Base-by-base conservation (phyloP, 495 filamentous ascomycete genomes). In the Letharia lupina region DNA sequence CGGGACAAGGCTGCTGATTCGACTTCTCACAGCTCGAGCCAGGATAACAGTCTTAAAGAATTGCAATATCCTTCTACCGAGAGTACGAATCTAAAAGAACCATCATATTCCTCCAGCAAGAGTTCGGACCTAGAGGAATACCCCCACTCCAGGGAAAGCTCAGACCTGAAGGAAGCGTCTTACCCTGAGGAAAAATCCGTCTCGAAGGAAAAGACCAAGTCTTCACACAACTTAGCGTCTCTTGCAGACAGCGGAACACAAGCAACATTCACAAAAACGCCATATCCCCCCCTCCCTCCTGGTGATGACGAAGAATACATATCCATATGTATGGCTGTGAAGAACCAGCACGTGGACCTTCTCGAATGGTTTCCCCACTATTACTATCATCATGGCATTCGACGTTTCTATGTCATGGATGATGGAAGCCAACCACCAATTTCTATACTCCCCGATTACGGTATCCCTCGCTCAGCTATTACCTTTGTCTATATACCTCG, bases 351-450 rank as follows among this genome's bases (percentile, higher is more conserved):
- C 20, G 28, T 28, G 8, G 72, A 73, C 41, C 66, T 73, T 12
- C 58, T 50, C 1, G 70, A 73, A 45, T 72, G 67, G 39, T 65
- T 73, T 8, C 52, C 60, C 12, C 70, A 73, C 45, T 70, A 73
- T 47, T 73, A 73, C 52, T 63, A 70, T 47, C 72, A 73, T 50
- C 58, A 69, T 41, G 72, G 72, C 31, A 69, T 73, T 61, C 54
- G 62, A 18, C 66, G 72, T n/a, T 72, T 73, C 54, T 73, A 73
- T 60, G 66, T 73, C 56, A 70, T 72, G 70, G 72, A 73, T 54
- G 70, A 73, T 63, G 66, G 70, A 20, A 70, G 70, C 50, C 31
- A 59, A 3, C 68, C 70, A 12, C 64, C 65, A 28, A 61, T 73
- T 48, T 67, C 63, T n/a, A 50, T 18, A 15, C 50, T 42, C 33